These are phyloP conservation scores for Danielia reshetovae DNA, from an alignment of 805 yeast species.

Conservation along the genomic window DNA sequence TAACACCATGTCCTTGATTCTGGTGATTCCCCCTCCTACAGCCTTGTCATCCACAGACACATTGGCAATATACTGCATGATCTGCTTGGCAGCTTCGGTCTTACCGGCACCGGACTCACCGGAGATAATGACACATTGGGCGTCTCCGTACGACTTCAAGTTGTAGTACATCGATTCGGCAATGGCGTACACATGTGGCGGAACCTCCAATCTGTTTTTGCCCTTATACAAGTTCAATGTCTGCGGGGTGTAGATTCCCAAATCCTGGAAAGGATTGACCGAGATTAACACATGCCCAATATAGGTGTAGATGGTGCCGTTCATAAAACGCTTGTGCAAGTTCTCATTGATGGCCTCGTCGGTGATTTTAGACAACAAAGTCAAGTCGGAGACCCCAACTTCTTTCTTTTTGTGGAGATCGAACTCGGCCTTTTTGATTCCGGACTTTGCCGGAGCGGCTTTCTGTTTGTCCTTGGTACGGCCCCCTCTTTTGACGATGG, in stretches of 20 bases:
- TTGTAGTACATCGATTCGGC: slow-evolving; percentile 97
- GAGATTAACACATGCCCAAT: slow-evolving; percentile 94
- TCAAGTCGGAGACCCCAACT: slow-evolving; percentile 96
- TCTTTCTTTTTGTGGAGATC: slow-evolving; percentile 87
- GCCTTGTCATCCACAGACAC: slow-evolving; percentile 60
- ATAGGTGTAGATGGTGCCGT: slow-evolving; percentile 86
- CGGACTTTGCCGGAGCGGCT: slow-evolving; percentile 55
- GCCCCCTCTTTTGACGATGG: slow-evolving; percentile 71
- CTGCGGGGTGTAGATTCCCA: slow-evolving; percentile 89
- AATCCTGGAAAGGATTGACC: slow-evolving; percentile 92
- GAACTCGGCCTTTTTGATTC: slow-evolving; percentile 81
- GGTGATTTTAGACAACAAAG: slow-evolving; percentile 79
- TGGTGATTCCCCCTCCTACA: slow-evolving; percentile 58
- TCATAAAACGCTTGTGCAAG: slow-evolving; percentile 81
- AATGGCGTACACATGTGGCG: slow-evolving; percentile 97
- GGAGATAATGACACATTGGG: slow-evolving; percentile 94
- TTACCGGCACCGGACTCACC: slow-evolving; percentile 99
- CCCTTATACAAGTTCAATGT: slow-evolving; percentile 77
- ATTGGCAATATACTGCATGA: slow-evolving; percentile 94
- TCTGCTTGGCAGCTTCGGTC: slow-evolving; percentile 96
- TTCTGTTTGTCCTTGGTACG: slow-evolving; percentile 51
- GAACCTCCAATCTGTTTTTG: slow-evolving; percentile 90
- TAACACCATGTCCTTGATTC: slow-evolving; percentile 93
- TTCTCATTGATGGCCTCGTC: slow-evolving; percentile 93
- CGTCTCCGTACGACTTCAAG: slow-evolving; percentile 89